Evolutionary conservation across 176 grass and related monocot species (phyloP).

Genomic region (Zoysia japonica): DNA sequence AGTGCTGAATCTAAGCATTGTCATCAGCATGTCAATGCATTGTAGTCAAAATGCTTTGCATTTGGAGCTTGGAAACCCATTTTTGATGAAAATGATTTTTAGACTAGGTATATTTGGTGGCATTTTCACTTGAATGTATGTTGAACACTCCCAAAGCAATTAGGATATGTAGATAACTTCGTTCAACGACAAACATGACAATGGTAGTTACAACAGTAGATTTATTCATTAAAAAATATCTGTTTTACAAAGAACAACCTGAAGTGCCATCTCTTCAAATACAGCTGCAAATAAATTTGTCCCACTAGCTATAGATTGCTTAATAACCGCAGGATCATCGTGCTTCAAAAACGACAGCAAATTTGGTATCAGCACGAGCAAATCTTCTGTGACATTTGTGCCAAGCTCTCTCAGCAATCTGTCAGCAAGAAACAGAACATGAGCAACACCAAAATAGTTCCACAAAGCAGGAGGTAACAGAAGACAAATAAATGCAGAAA

Average conservation of each 20-base stretch:
- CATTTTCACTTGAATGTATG: slow-evolving; percentile 22
- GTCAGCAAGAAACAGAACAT: slow-evolving; percentile 51
- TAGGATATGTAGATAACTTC: slow-evolving; percentile 48
- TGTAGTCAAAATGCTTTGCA: slow-evolving; percentile 30
- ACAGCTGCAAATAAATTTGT: slow-evolving; percentile 95
- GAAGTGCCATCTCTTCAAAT: slow-evolving; percentile 98
- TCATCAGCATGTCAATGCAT: slow-evolving; percentile 28
- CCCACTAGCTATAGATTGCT: slow-evolving; percentile 97
- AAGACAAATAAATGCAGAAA: slow-evolving; percentile 26
- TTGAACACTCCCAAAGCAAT: slow-evolving; percentile 28
- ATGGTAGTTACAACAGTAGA: slow-evolving; percentile 60
- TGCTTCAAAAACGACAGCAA: slow-evolving; percentile 90
- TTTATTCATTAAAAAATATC: slow-evolving; percentile 72
- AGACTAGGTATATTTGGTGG: slow-evolving; percentile 30
- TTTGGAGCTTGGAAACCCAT: slow-evolving; percentile 17
- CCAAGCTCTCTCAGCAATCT: slow-evolving; percentile 85
- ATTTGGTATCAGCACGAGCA: slow-evolving; percentile 90
- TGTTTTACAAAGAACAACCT: slow-evolving; percentile 97
- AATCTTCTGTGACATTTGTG: slow-evolving; percentile 74
- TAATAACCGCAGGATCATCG: slow-evolving; percentile 72
- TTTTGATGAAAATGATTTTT: slow-evolving; percentile 28
- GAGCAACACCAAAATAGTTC: slow-evolving; percentile 36
- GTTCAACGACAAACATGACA: slow-evolving; percentile 52
- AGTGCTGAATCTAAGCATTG: slow-evolving; percentile 28
- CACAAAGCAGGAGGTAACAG: background rate